phyloP scores from a whole-genome alignment of 2,329 filamentous ascomycete species.

The Cladophialophora carrionii region DNA sequence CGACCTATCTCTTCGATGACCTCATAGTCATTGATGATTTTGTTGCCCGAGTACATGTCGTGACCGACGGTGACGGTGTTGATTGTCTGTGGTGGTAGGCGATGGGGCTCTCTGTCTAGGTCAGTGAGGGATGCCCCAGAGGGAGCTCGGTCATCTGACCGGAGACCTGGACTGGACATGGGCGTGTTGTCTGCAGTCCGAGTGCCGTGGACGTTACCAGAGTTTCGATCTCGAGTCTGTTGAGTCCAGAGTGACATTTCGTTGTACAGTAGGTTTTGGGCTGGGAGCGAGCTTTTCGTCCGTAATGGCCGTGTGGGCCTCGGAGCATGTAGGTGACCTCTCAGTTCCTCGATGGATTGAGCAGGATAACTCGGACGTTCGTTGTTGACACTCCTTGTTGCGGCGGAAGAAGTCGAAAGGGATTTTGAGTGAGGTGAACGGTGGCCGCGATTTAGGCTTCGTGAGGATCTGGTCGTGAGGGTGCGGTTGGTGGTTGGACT shows the following conservation, averaged over 20 bases:
- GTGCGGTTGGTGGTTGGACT: slow-evolving; percentile 19
- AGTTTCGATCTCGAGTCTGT: slow-evolving; percentile 31
- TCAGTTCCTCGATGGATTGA: slow-evolving; percentile 53
- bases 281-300: slow-evolving; percentile 51
- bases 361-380: slow-evolving; percentile 51
- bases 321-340: slow-evolving; percentile 49
- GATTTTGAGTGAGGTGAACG: slow-evolving; percentile 37
- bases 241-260: slow-evolving; percentile 38
- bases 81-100: slow-evolving; percentile 80
- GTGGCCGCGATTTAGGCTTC: slow-evolving; percentile 24
- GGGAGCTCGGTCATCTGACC: slow-evolving; percentile 41
- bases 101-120: slow-evolving; percentile 67
- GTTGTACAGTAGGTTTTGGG: slow-evolving; percentile 42
- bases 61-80: slow-evolving; percentile 90
- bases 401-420: slow-evolving; percentile 30
- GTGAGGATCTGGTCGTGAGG: slow-evolving; percentile 28
- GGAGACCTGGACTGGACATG: slow-evolving; percentile 52
- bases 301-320: slow-evolving; percentile 47
- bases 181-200: slow-evolving; percentile 54
- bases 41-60: slow-evolving; percentile 85
- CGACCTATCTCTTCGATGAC: slow-evolving; percentile 95
- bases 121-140: slow-evolving; percentile 44
- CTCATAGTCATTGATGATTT: slow-evolving; percentile 97
- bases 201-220: slow-evolving; percentile 29
- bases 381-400: slow-evolving; percentile 24